Evolutionary conservation across 2,329 filamentous ascomycete genomes (phyloP).

Genomic region (Talaromyces sp.): DNA sequence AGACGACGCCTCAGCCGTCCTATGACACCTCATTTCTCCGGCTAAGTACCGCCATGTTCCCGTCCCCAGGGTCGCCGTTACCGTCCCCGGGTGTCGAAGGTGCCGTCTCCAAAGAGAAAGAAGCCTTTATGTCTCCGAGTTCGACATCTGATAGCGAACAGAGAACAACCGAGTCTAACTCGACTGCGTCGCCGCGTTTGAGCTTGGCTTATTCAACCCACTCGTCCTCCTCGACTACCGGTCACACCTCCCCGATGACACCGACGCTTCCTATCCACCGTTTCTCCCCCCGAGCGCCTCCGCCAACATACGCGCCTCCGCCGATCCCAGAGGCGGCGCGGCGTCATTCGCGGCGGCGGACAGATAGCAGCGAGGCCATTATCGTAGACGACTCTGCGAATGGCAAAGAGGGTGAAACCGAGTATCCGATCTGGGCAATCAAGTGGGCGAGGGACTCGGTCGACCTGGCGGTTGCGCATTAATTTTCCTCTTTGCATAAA

Average conservation of each 20-base stretch:
- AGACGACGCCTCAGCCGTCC: constrained; percentile 15
- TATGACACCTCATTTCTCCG: constrained; percentile 37
- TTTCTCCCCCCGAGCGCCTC: constrained; percentile 31
- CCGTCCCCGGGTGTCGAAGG: constrained; percentile 19
- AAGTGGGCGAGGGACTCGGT: constrained; percentile 38
- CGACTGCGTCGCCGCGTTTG: constrained; percentile 23
- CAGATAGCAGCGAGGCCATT: constrained; percentile 44
- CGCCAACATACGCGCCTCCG: constrained; percentile 26
- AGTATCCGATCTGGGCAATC: constrained; percentile 40
- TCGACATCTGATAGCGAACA: constrained; percentile 31
- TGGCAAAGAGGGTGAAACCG: constrained; percentile 50
- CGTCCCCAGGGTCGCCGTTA: constrained; percentile 13
- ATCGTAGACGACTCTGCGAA: constrained; percentile 38
- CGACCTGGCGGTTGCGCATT: constrained; percentile 33
- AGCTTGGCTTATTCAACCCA: constrained; percentile 34
- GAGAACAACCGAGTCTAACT: constrained; percentile 22
- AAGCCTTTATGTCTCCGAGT: constrained; percentile 22
- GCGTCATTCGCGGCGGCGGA: constrained; percentile 36
- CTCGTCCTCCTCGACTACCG: constrained; percentile 32
- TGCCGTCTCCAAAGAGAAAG: constrained; percentile 23
- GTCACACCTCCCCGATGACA: constrained; percentile 34
- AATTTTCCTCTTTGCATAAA: constrained; percentile 8
- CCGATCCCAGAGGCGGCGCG: constrained; percentile 25
- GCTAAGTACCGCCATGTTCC: constrained; percentile 29
- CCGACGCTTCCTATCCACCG: constrained; percentile 35